phyloP scores from a whole-genome alignment of 2,329 filamentous ascomycete genomes.

The Diaporthe sp. region DNA sequence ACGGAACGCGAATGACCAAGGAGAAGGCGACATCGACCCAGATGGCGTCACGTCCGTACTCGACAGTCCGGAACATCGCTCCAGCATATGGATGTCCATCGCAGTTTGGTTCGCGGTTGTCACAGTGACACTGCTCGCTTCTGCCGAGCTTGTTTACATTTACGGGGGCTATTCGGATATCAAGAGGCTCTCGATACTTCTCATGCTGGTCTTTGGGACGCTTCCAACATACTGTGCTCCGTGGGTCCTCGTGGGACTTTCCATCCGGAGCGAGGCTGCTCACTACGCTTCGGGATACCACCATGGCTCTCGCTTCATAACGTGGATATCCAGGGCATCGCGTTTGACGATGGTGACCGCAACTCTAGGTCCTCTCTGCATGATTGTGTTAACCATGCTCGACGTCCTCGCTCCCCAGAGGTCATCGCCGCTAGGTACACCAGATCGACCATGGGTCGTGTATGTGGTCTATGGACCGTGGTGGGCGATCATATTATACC shows the following conservation, averaged over 20 bases:
- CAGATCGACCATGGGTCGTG: not conserved
- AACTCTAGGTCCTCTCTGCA: not conserved
- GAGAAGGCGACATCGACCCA: not conserved
- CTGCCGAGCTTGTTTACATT: not conserved
- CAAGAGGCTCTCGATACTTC: not conserved
- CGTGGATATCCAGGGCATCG: not conserved
- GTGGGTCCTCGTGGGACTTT: not conserved
- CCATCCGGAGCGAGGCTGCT: not conserved
- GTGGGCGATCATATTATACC: not conserved
- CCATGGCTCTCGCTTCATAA: slow-evolving; percentile 1
- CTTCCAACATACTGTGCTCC: not conserved
- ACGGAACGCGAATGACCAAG: not conserved
- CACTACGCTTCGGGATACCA: not conserved
- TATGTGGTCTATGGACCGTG: not conserved
- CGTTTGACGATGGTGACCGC: not conserved
- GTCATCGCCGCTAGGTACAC: too few relatives aligned
- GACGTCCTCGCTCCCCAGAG: not conserved
- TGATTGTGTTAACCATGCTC: not conserved
- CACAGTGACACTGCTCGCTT: not conserved
- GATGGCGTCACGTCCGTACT: not conserved
- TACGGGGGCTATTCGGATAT: not conserved
- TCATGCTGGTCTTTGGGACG: not conserved
- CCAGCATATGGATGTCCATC: not conserved
- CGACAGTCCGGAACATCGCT: slow-evolving; percentile 2
- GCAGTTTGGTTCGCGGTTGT: not conserved